Conservation (phyloP, 108 stramenopile species). For the Nitzschia sp. region DNA sequence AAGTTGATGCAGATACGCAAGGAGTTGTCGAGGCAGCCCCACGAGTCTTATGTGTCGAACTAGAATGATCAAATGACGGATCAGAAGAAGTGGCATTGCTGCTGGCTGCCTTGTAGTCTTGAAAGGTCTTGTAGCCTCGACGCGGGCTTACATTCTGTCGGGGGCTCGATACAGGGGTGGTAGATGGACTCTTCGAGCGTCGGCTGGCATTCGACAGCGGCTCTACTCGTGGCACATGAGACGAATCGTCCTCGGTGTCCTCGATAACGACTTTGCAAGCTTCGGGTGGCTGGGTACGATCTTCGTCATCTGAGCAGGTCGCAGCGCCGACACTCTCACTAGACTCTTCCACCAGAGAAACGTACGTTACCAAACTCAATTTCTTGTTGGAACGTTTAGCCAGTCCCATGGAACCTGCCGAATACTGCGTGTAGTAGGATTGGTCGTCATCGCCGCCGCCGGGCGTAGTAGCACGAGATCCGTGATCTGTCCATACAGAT, state of each 20-base stretch:
- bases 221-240: neutral
- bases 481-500: slow-evolving; percentile 4
- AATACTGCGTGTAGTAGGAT: slow-evolving; percentile 21
- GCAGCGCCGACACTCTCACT: neutral
- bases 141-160: neutral
- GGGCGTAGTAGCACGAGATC: neutral
- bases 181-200: neutral
- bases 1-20: neutral
- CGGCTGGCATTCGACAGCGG: neutral
- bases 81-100: neutral
- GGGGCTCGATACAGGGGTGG: neutral
- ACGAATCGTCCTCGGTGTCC: neutral
- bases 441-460: slow-evolving; percentile 9
- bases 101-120: neutral
- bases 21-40: neutral
- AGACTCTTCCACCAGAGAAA: neutral
- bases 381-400: slow-evolving; percentile 11
- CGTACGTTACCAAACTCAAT: slow-evolving; percentile 5
- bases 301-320: neutral
- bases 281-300: neutral
- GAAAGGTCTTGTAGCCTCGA: neutral
- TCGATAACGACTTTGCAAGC: no score
- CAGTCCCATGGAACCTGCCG: slow-evolving; percentile 18
- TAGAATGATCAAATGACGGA: slow-evolving; percentile 11
- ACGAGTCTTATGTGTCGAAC: slow-evolving; percentile 15